Conservation (phyloP, 176 grass and related monocot species). For the Microstegium vimineum region DNA sequence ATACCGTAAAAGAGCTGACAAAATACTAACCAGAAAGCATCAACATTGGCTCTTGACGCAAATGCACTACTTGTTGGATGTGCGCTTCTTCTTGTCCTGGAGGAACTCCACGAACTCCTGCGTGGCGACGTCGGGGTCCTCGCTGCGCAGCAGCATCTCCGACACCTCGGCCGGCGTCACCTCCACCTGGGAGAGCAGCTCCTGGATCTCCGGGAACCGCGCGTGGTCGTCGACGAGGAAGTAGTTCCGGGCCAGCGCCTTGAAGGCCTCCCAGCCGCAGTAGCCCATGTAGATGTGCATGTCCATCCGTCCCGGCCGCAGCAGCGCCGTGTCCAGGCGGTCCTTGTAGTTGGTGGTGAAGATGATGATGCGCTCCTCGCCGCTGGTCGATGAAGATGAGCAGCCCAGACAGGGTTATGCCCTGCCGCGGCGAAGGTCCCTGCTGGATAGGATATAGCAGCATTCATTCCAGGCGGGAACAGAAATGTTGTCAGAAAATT, state of each 20-base stretch:
- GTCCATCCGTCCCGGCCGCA: slow-evolving; percentile 76
- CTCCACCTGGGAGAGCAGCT: not conserved
- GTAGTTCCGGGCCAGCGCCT: slow-evolving; percentile 23
- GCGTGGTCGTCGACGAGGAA: slow-evolving; percentile 22
- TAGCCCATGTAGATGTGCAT: slow-evolving; percentile 56
- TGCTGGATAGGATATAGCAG: not conserved
- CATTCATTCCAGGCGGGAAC: not conserved
- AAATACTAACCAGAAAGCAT: no score
- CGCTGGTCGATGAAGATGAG: slow-evolving; percentile 31
- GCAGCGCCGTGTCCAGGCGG: slow-evolving; percentile 59
- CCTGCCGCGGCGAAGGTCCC: not conserved
- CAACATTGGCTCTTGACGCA: no score
- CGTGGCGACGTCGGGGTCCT: not conserved
- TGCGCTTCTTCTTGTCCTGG: not conserved
- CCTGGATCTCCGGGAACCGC: slow-evolving; percentile 16
- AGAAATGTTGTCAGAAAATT: not conserved
- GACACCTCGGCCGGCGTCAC: slow-evolving; percentile 28
- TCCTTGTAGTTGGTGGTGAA: slow-evolving; percentile 84
- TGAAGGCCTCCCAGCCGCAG: slow-evolving; percentile 38
- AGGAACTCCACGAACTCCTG: not conserved
- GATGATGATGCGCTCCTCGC: slow-evolving; percentile 71
- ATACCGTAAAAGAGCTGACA: no score
- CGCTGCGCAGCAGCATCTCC: slow-evolving; percentile 23
- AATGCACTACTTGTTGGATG: no score
- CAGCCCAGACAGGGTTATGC: slow-evolving; percentile 13